Conservation (phyloP, 2,329 filamentous ascomycete genomes). For the Fusarium xyrophilum region DNA sequence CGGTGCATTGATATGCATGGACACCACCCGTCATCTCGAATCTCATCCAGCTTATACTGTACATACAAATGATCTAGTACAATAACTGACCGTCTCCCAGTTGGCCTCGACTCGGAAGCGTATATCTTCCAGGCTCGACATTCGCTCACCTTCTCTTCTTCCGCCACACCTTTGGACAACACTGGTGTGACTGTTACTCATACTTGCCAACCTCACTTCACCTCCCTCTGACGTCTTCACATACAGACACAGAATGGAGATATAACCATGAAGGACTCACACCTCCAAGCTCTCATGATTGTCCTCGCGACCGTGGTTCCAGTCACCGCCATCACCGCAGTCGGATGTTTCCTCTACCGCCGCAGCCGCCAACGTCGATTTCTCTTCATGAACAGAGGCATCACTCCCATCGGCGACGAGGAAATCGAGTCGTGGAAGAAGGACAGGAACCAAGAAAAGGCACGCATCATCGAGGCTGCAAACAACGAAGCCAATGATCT, state of each 20-base stretch:
- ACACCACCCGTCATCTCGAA: background rate
- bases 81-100: constrained; percentile 18
- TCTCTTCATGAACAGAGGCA: constrained; percentile 60
- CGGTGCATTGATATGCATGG: background rate
- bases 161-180: background rate
- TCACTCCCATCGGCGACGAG: constrained; percentile 68
- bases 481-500: constrained; percentile 10
- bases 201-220: background rate
- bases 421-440: constrained; percentile 71
- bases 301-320: constrained; percentile 60
- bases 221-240: background rate
- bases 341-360: constrained; percentile 49
- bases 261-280: constrained; percentile 37
- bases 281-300: constrained; percentile 56
- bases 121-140: constrained; percentile 1
- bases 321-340: constrained; percentile 47
- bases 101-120: background rate
- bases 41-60: background rate
- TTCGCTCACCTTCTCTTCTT: constrained; percentile 14
- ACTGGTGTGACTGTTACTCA: background rate
- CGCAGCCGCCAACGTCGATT: constrained; percentile 48
- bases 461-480: constrained; percentile 34
- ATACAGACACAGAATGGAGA: constrained; percentile 32
- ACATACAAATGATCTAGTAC: background rate
- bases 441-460: constrained; percentile 45